Percentiles rank a stretch among this genome's conserved stretches.
phyloP scores from a whole-genome alignment of 1,284 basidiomycete species.

The Naganishia liquefaciens region DNA sequence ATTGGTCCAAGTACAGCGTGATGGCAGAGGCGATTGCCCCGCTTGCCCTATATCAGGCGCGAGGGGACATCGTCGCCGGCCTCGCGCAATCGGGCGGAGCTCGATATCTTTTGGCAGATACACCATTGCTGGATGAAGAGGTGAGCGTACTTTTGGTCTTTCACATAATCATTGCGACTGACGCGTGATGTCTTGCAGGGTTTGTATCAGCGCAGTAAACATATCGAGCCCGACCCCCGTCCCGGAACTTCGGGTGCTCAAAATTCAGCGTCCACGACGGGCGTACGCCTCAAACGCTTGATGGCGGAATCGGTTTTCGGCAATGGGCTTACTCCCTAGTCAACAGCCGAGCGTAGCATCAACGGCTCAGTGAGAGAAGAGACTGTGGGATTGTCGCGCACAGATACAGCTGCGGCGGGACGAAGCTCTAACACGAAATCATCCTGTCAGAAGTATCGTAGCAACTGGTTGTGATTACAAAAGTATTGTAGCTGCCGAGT shows the following conservation, averaged over 20 bases:
- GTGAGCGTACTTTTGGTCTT: conserved; percentile 9
- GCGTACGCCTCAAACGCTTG: conserved; percentile 20
- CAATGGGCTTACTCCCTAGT: neutral
- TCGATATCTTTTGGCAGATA: conserved; percentile 28
- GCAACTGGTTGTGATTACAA: too few relatives aligned
- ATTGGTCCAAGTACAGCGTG: conserved; percentile 33
- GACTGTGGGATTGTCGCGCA: too few relatives aligned
- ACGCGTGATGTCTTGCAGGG: conserved; percentile 9
- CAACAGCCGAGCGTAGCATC: too few relatives aligned
- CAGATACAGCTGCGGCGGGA: too few relatives aligned
- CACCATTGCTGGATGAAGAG: conserved; percentile 32
- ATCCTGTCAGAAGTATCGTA: too few relatives aligned
- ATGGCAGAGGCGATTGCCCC: conserved; percentile 33
- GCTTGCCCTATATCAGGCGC: conserved; percentile 30
- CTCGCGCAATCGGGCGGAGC: conserved; percentile 16
- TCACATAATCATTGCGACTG: neutral
- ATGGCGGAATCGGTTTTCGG: conserved; percentile 26
- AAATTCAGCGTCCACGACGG: conserved; percentile 7
- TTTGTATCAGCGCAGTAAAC: conserved; percentile 29
- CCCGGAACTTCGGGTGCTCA: neutral
- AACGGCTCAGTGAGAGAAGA: too few relatives aligned
- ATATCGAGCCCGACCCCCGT: conserved; percentile 25
- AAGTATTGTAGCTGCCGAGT: too few relatives aligned
- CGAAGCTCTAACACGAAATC: too few relatives aligned
- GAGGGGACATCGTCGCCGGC: conserved; percentile 29